Conservation (phyloP, 2,329 filamentous ascomycete genomes). For the Fusarium luffae region DNA sequence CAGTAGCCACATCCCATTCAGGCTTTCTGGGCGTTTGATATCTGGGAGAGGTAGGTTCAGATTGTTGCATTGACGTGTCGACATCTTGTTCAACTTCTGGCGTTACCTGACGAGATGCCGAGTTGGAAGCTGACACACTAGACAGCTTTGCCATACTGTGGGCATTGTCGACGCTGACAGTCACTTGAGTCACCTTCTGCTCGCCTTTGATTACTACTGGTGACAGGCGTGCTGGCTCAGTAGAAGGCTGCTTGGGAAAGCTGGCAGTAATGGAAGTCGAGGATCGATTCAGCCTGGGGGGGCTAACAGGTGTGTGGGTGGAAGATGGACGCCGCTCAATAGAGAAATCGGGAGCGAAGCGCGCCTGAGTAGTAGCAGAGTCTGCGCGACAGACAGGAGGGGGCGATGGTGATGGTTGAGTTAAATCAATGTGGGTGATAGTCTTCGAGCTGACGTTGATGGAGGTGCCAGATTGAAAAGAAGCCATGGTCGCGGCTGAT, state of each 20-base stretch:
- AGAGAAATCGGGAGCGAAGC: slow-evolving; percentile 20
- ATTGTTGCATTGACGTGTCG: slow-evolving; percentile 17
- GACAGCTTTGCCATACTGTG: slow-evolving; percentile 41
- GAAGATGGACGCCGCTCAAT: slow-evolving; percentile 18
- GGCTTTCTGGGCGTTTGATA: slow-evolving; percentile 38
- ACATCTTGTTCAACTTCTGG: slow-evolving; percentile 32
- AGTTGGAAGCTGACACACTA: slow-evolving; percentile 29
- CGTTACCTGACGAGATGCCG: slow-evolving; percentile 42
- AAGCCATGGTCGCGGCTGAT: slow-evolving; percentile 30
- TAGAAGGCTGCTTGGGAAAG: slow-evolving; percentile 2
- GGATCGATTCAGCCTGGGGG: slow-evolving; percentile 44
- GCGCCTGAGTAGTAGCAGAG: slow-evolving; percentile 18
- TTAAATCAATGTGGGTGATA: slow-evolving; percentile 36
- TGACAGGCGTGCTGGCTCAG: slow-evolving; percentile 9
- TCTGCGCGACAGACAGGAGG: slow-evolving; percentile 2
- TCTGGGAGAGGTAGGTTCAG: slow-evolving; percentile 30
- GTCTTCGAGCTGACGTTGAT: slow-evolving; percentile 9
- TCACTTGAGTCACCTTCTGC: slow-evolving; percentile 22
- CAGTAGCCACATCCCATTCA: slow-evolving; percentile 57
- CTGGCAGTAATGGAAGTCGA: slow-evolving; percentile 9
- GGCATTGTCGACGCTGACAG: slow-evolving; percentile 29
- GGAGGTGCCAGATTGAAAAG: slow-evolving; percentile 10
- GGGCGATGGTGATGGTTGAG: slow-evolving; percentile 4
- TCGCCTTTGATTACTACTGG: slow-evolving; percentile 2
- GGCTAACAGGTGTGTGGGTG: slow-evolving; percentile 44